Evolutionary conservation across 208 protist genomes (phyloP).

Genomic region (Crithidia fasciculata): DNA sequence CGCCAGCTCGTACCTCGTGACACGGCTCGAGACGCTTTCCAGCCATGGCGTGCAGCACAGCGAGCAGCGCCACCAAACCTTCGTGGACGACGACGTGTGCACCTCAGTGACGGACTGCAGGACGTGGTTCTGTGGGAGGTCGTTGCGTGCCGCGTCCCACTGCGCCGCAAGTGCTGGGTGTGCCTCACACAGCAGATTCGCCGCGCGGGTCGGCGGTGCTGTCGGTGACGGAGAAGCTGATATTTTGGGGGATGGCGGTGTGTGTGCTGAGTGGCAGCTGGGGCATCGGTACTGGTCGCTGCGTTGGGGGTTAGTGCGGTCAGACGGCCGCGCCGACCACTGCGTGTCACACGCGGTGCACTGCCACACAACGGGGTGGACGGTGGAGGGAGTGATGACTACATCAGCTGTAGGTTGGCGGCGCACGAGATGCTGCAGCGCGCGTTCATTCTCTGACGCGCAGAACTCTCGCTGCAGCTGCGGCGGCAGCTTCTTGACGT

Average conservation of each 20-base stretch:
- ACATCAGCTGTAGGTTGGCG: background rate
- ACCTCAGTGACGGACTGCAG: constrained; percentile 49
- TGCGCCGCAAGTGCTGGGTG: constrained; percentile 67
- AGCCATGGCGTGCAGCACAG: constrained; percentile 61
- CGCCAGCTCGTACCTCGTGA: constrained; percentile 40
- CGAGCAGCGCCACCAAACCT: constrained; percentile 73
- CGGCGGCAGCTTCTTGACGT: constrained; percentile 28
- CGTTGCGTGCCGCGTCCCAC: constrained; percentile 70
- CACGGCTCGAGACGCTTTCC: constrained; percentile 62
- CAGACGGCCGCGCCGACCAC: constrained; percentile 64
- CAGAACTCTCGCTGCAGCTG: constrained; percentile 50
- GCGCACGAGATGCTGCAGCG: constrained; percentile 34
- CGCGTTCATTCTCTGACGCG: constrained; percentile 29
- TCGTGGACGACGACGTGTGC: constrained; percentile 36
- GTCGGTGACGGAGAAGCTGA: background rate
- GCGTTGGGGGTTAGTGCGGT: constrained; percentile 62
- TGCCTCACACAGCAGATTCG: constrained; percentile 24
- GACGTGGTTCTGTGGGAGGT: constrained; percentile 49
- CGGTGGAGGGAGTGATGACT: constrained; percentile 18
- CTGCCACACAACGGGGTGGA: constrained; percentile 59
- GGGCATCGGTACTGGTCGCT: constrained; percentile 55
- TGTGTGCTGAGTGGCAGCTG: constrained; percentile 27
- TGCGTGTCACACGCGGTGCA: constrained; percentile 43
- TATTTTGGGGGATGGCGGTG: background rate
- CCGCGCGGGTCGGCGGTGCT: background rate